These are phyloP conservation scores for Geotrichum phurueaensis DNA, from an alignment of 1,139 yeast genomes.

Conservation along the genomic window DNA sequence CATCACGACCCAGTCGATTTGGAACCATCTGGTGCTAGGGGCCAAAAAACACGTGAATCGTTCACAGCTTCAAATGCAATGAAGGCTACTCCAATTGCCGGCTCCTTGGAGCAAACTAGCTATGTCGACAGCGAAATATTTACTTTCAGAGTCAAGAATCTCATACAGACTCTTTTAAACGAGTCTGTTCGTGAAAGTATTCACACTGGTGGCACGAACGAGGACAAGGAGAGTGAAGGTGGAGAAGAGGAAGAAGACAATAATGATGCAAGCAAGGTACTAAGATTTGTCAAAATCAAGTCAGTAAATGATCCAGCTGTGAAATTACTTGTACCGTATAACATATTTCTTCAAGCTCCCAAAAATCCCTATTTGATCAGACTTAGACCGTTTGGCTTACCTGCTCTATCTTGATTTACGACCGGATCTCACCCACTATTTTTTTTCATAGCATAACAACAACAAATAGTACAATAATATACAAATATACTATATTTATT, in stretches of 20 bases:
- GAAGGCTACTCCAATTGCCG: neutral
- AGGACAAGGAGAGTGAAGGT: neutral
- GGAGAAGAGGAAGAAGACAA: neutral
- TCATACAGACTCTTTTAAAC: neutral
- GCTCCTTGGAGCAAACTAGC: neutral
- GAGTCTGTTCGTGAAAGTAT: neutral
- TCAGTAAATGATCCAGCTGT: conserved; percentile 5
- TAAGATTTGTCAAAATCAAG: neutral
- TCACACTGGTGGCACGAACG: neutral
- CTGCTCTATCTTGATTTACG: neutral
- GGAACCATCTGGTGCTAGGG: neutral
- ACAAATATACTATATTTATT: neutral
- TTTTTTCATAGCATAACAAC: neutral
- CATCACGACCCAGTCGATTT: neutral
- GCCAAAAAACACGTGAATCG: neutral
- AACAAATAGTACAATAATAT: neutral
- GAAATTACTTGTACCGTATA: neutral
- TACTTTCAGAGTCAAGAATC: neutral
- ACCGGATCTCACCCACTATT: neutral
- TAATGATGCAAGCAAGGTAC: neutral
- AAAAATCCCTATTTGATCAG: conserved; percentile 1
- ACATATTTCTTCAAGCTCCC: conserved; percentile 2
- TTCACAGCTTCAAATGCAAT: neutral
- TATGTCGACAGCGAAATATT: neutral
- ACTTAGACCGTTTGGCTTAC: conserved; percentile 10